Conservation (phyloP, 768 basidiomycete species). For the Fomitopsis serialis region DNA sequence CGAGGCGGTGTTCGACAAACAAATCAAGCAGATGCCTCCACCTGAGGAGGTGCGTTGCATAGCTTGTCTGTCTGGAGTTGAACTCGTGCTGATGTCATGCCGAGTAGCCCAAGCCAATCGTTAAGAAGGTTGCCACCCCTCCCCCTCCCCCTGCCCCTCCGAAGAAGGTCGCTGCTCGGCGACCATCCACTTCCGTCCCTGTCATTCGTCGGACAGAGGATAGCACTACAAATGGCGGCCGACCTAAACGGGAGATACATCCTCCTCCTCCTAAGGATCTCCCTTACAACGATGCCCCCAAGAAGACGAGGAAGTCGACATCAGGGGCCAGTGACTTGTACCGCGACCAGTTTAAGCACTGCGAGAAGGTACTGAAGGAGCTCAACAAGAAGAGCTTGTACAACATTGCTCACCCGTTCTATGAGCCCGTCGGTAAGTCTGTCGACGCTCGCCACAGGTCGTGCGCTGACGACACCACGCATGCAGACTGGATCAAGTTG, state of each 20-base stretch:
- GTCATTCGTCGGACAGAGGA: conserved; percentile 76
- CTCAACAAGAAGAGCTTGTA: conserved; percentile 77
- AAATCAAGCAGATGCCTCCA: conserved; percentile 77
- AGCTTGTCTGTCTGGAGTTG: conserved; percentile 20
- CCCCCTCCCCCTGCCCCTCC: conserved; percentile 39
- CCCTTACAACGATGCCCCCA: conserved; percentile 72
- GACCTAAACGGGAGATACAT: conserved; percentile 98
- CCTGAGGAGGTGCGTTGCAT: conserved; percentile 63
- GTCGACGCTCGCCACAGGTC: neutral
- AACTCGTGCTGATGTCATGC: conserved; percentile 3
- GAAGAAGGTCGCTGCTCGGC: conserved; percentile 47
- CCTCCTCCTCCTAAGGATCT: conserved; percentile 92
- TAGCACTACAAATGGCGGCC: conserved; percentile 41
- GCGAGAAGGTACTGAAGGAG: conserved; percentile 67
- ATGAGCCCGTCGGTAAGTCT: conserved; percentile 86
- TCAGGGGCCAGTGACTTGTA: conserved; percentile 58
- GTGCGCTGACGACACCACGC: too few relatives aligned
- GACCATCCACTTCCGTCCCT: conserved; percentile 77
- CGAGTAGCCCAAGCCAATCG: conserved; percentile 38
- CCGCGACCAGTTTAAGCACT: conserved; percentile 81
- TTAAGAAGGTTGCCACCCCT: conserved; percentile 38
- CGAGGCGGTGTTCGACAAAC: conserved; percentile 83
- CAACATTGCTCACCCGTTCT: conserved; percentile 74
- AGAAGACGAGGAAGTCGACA: conserved; percentile 62
- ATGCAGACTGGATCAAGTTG: conserved; percentile 68